phyloP scores from a whole-genome alignment of 306 rosid genomes.

The Alnus glutinosa region DNA sequence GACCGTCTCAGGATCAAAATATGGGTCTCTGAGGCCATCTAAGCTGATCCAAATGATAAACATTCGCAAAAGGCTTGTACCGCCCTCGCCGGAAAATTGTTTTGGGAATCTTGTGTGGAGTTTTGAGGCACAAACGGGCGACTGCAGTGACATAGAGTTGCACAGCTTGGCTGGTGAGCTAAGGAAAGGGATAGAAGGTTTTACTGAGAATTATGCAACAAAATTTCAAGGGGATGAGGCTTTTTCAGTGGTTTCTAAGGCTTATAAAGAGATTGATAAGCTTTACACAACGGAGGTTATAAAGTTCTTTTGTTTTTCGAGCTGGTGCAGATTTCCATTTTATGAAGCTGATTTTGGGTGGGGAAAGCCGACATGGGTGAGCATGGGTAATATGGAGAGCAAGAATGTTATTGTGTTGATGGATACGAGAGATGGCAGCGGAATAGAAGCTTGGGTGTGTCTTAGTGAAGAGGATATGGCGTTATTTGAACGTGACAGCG shows the following conservation, averaged over 20 bases:
- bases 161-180: slow-evolving; percentile 16
- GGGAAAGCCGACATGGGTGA: slow-evolving; percentile 40
- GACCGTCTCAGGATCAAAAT: slow-evolving; percentile 13
- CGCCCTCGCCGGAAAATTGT: slow-evolving; percentile 27
- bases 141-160: slow-evolving; percentile 12
- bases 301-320: slow-evolving; percentile 4
- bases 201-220: slow-evolving; percentile 12
- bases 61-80: slow-evolving; percentile 35
- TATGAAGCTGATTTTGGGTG: slow-evolving; percentile 37
- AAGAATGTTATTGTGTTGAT: slow-evolving; percentile 11
- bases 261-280: neutral
- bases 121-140: neutral
- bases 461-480: slow-evolving; percentile 26
- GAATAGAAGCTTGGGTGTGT: slow-evolving; percentile 32
- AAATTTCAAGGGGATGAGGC: slow-evolving; percentile 21
- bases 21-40: slow-evolving; percentile 1
- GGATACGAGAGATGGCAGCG: slow-evolving; percentile 22
- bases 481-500: slow-evolving; percentile 9
- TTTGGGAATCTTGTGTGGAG: slow-evolving; percentile 33
- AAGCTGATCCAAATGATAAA: slow-evolving; percentile 30
- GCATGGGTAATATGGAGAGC: neutral
- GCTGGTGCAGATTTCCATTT: slow-evolving; percentile 27
- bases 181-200: slow-evolving; percentile 23
- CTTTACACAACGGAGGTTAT: neutral
- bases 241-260: neutral